Evolutionary conservation across 108 stramenopile species (phyloP), one percentile per base, ranked within the genome.

Genomic region (Discostella pseudostelligera): DNA sequence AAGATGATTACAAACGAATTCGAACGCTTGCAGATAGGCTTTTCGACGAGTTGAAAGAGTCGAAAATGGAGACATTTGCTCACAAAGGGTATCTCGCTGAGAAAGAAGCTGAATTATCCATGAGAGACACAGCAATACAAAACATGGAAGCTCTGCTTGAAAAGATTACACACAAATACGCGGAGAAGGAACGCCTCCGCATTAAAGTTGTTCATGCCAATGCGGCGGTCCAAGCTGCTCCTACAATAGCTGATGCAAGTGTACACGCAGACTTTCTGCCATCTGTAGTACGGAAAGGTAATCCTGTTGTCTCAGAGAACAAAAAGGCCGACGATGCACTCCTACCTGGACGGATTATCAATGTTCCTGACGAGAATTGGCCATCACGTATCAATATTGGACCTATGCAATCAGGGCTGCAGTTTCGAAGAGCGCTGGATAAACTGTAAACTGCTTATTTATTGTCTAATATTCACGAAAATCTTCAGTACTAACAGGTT

Each of bases 301-400:
- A 22, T 3, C 26, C 53, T 5, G 0, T 20, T 32, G 22, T 37
- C 17, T 28, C 47, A 19, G 54, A 39, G 9, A 45, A 61, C 39
- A 32, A 37, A 39, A 51, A 20, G 7, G 12, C 39, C 39, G 29
- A 32, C 56, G 67, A 69, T 39, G 63, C 60, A 8, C 51, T 78
- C 8, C 13, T 78, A 47, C 77, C 70, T 36, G 77, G 77, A 44
- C 66, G 77, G 51, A 71, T 78, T n/a, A 56, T 65, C 22, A 66
- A 67, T 19, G 40, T 74, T 11, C 39, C 59, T 13, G 54, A 67
- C 2, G 59, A 65, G 8, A 74, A 55, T 56, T 74, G 58, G 64
- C 58, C 65, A 29, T 11, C 51, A 7, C 19, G 51, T 16, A 44
- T 62, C 4, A 56, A 45, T 53, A 28, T 61, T 14, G 53, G 60